These are phyloP conservation scores for Aspergillus sp. DNA, from an alignment of 2,329 filamentous ascomycete species.

Conservation along the genomic window DNA sequence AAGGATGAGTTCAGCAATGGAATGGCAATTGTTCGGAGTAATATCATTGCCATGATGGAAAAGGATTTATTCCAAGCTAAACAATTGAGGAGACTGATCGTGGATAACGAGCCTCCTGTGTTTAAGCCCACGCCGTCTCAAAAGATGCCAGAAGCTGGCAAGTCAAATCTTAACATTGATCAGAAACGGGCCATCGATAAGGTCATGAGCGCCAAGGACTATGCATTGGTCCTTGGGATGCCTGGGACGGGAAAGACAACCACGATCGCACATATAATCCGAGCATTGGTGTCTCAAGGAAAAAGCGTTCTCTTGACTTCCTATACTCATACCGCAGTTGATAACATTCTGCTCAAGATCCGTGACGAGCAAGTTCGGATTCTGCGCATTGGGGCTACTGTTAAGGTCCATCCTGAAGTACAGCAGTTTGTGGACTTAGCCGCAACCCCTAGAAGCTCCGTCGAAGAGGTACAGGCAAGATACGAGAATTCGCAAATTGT, in stretches of 20 bases:
- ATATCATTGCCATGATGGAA: constrained; percentile 86
- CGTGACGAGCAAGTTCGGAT: constrained; percentile 69
- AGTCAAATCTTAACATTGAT: constrained; percentile 72
- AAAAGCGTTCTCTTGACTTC: constrained; percentile 92
- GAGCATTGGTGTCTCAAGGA: constrained; percentile 75
- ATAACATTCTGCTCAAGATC: constrained; percentile 95
- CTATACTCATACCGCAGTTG: constrained; percentile 94
- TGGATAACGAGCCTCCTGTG: constrained; percentile 65
- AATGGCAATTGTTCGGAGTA: constrained; percentile 91
- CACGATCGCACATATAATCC: constrained; percentile 95
- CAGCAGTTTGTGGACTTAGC: constrained; percentile 77
- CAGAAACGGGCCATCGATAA: constrained; percentile 83
- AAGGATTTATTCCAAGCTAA: constrained; percentile 63
- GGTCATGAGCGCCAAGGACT: constrained; percentile 92
- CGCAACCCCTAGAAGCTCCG: constrained; percentile 62
- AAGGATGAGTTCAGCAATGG: constrained; percentile 98
- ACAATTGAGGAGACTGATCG: constrained; percentile 69
- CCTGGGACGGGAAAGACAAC: constrained; percentile 97
- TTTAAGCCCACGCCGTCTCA: constrained; percentile 66
- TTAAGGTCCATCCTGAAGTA: constrained; percentile 84
- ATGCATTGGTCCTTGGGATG: constrained; percentile 96
- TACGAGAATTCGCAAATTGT: constrained; percentile 87
- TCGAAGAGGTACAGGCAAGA: constrained; percentile 74
- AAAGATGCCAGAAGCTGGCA: constrained; percentile 47
- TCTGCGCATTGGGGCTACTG: constrained; percentile 73